phyloP scores from a whole-genome alignment of 108 stramenopile species.

The Cylindrotheca fusiformis region DNA sequence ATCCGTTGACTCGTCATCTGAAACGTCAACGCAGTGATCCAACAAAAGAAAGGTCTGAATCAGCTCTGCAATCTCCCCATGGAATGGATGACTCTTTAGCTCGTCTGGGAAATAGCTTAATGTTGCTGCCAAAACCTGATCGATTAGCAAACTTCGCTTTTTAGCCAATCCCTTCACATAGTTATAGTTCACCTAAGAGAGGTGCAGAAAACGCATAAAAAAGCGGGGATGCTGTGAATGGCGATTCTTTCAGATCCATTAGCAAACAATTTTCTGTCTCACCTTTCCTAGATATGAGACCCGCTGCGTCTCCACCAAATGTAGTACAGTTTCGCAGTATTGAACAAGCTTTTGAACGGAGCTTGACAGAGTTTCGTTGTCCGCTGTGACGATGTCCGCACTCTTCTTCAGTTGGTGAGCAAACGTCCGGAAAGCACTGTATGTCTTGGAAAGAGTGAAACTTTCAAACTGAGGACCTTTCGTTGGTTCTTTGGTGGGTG shows the following conservation, averaged over 20 bases:
- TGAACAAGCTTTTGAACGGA: slow-evolving; percentile 23
- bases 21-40: slow-evolving; percentile 43
- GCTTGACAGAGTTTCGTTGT: slow-evolving; percentile 1
- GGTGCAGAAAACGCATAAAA: not conserved
- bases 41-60: slow-evolving; percentile 53
- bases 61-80: slow-evolving; percentile 24
- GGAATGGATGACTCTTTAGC: slow-evolving; percentile 11
- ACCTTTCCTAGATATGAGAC: slow-evolving; percentile 52
- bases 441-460: slow-evolving; percentile 51
- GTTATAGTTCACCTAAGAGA: slow-evolving; percentile 40
- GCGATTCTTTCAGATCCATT: no score
- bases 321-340: slow-evolving; percentile 36
- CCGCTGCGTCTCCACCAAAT: slow-evolving; percentile 41
- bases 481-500: slow-evolving; percentile 1
- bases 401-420: slow-evolving; percentile 35
- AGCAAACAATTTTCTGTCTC: slow-evolving; percentile 2
- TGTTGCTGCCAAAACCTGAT: slow-evolving; percentile 43
- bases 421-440: slow-evolving; percentile 45
- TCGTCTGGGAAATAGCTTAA: slow-evolving; percentile 34
- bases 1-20: not conserved
- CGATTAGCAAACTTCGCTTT: slow-evolving; percentile 37
- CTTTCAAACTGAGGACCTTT: slow-evolving; percentile 26
- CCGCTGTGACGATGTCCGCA: slow-evolving; percentile 12
- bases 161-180: slow-evolving; percentile 53
- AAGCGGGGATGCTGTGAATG: not conserved